A percentile compares a stretch with the other conserved stretches of the same genome.
phyloP scores from a whole-genome alignment of 805 yeast species.

The Pichia scutulata region DNA sequence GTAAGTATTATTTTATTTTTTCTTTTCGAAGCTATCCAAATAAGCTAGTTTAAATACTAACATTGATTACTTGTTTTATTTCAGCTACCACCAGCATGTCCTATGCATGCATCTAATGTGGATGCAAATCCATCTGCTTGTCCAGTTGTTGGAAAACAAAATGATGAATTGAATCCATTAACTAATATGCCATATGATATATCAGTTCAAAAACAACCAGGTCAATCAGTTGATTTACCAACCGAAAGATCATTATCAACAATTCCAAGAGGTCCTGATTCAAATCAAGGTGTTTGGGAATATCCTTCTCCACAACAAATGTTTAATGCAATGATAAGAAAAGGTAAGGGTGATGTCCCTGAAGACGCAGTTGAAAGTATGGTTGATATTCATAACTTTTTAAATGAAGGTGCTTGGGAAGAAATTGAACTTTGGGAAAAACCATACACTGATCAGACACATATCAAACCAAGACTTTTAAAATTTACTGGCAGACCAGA shows the following conservation, averaged over 20 bases:
- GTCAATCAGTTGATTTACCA: constrained; percentile 72
- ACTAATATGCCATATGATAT: constrained; percentile 82
- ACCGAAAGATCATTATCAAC: constrained; percentile 77
- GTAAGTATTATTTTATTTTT: background rate
- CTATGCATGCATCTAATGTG: constrained; percentile 3
- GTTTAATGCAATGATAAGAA: constrained; percentile 95
- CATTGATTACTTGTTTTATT: background rate
- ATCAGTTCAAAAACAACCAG: constrained; percentile 63
- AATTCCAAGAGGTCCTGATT: constrained; percentile 73
- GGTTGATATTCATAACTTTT: constrained; percentile 94
- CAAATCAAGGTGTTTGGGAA: constrained; percentile 82
- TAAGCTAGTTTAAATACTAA: background rate
- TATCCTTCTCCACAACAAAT: constrained; percentile 99
- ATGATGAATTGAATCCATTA: constrained; percentile 57
- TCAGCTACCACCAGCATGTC: constrained; percentile 7
- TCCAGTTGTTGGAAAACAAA: constrained; percentile 26
- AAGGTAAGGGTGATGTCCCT: constrained; percentile 85
- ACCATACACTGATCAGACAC: constrained; percentile 49
- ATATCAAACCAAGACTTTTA: constrained; percentile 64
- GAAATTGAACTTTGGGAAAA: constrained; percentile 91
- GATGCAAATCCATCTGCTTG: constrained; percentile 13
- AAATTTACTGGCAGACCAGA: constrained; percentile 91
- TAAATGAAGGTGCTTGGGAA: constrained; percentile 97
- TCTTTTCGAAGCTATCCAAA: background rate
- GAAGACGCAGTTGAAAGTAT: constrained; percentile 94